Evolutionary conservation across 2,329 filamentous ascomycete species (phyloP).

Genomic region (Hirsutella minnesotensis): DNA sequence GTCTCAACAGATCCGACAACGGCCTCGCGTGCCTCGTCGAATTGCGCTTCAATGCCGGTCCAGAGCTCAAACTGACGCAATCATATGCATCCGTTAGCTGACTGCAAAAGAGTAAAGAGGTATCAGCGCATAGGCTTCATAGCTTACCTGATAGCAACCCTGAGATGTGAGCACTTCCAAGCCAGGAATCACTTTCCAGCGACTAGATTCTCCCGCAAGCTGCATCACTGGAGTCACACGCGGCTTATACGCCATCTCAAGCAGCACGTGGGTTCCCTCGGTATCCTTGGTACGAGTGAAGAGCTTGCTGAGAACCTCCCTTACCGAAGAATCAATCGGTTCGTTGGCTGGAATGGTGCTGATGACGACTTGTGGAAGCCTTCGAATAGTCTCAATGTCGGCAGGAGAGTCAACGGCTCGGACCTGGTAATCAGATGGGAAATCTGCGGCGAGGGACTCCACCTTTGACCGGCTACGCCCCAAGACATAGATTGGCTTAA

Average conservation of each 20-base stretch:
- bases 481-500: constrained; percentile 75
- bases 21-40: no score
- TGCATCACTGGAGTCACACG: constrained; percentile 73
- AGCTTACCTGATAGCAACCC: constrained; percentile 74
- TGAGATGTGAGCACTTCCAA: constrained; percentile 84
- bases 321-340: constrained; percentile 63
- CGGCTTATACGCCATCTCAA: constrained; percentile 97
- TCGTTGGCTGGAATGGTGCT: constrained; percentile 85
- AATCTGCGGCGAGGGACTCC: constrained; percentile 53
- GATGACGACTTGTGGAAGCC: constrained; percentile 54
- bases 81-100: no score
- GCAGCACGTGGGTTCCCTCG: constrained; percentile 44
- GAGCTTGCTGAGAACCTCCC: constrained; percentile 47
- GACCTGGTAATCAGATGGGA: constrained; percentile 63
- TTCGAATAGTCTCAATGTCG: constrained; percentile 36
- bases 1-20: no score
- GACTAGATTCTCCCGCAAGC: constrained; percentile 56
- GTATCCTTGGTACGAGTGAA: constrained; percentile 25
- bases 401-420: constrained; percentile 42
- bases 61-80: constrained; percentile 49
- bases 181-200: constrained; percentile 77
- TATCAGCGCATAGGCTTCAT: constrained; percentile 6
- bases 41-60: no score
- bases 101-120: background rate
- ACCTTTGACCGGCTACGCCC: constrained; percentile 65